A percentile compares a stretch with the other conserved stretches of the same genome.
Conservation (phyloP, 2,329 filamentous ascomycete species). For the Phialophora verrucosa region DNA sequence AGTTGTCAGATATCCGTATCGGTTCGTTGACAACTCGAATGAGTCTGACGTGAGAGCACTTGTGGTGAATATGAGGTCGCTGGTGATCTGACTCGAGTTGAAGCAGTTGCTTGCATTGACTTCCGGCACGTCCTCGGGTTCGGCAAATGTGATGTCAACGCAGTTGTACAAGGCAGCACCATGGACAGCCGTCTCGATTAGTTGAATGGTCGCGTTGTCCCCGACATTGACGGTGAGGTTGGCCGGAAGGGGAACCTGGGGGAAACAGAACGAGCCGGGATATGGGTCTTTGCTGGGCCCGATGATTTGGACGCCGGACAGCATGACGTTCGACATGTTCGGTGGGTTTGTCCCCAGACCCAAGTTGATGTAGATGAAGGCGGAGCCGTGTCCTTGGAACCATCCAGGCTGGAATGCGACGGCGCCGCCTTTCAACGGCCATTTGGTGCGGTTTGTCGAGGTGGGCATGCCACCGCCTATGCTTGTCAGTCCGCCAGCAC, state of each 20-base stretch:
- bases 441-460: slow-evolving; percentile 84
- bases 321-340: slow-evolving; percentile 88
- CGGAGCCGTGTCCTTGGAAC: slow-evolving; percentile 86
- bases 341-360: slow-evolving; percentile 79
- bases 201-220: slow-evolving; percentile 88
- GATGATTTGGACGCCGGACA: slow-evolving; percentile 78
- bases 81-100: slow-evolving; percentile 79
- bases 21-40: slow-evolving; percentile 18
- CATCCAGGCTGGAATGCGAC: slow-evolving; percentile 90
- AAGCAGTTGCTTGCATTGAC: slow-evolving; percentile 86
- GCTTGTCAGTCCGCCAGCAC: slow-evolving; percentile 12
- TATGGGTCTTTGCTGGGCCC: slow-evolving; percentile 85
- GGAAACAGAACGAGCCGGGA: slow-evolving; percentile 84
- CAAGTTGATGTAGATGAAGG: slow-evolving; percentile 88
- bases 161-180: slow-evolving; percentile 86
- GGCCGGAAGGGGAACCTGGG: slow-evolving; percentile 81
- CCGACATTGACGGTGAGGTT: slow-evolving; percentile 74
- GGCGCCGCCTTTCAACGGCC: slow-evolving; percentile 88
- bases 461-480: slow-evolving; percentile 81
- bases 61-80: slow-evolving; percentile 71
- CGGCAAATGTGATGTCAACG: slow-evolving; percentile 90
- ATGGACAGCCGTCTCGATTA: slow-evolving; percentile 82
- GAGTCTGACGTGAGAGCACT: slow-evolving; percentile 23
- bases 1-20: slow-evolving; percentile 27
- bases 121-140: slow-evolving; percentile 73